Evolutionary conservation across 495 filamentous ascomycete species (phyloP), one percentile per base, ranked within the genome.

Genomic region (Penicillium roqueforti): DNA sequence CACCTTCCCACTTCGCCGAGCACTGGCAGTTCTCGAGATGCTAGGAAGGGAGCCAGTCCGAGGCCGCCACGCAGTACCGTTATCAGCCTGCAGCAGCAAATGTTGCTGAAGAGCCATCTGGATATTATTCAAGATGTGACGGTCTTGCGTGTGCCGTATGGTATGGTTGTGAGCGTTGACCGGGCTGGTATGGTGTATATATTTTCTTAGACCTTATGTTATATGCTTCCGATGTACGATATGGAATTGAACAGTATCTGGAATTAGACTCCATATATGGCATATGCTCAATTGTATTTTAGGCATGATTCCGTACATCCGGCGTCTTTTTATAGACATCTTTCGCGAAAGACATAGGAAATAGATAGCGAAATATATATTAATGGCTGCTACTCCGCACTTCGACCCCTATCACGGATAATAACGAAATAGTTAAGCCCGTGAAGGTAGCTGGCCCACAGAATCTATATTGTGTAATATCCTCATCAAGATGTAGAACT

Each of bases 151-250:
- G 77, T 80, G 52, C 95, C 95, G 43, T 96, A 95, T 69, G 86
- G 90, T 8, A 96, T 97, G 91, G 83, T 88, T 37, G 77, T 97
- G 25, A 92, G 87, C 60, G 92, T 85, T 44, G 95, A 99, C 74
- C 80, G 92, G 58, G 86, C 85, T n/a, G 95, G 95, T 4, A 85
- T 92, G 65, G 83, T 97, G 43, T 95, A 93, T 76, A 84, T 97
- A 32, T 96, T 95, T 72, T 84, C 85, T 59, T 92, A 65, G 76
- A 23, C 10, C 7, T 23, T 18, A 14, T 34, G 10, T n/a, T n/a
- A n/a, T n/a, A 34, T 13, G 32, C 32, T 6, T n/a, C 14, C 13
- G 2, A 16, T 26, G 4, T 39, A 29, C 18, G 10, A 41, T 50
- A 38, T 42, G 11, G 14, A n/a, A 1, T 23, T 32, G 31, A 32